These are phyloP conservation scores for Acacia concinna DNA, from an alignment of 331 rosid genomes.

Conservation along the genomic window DNA sequence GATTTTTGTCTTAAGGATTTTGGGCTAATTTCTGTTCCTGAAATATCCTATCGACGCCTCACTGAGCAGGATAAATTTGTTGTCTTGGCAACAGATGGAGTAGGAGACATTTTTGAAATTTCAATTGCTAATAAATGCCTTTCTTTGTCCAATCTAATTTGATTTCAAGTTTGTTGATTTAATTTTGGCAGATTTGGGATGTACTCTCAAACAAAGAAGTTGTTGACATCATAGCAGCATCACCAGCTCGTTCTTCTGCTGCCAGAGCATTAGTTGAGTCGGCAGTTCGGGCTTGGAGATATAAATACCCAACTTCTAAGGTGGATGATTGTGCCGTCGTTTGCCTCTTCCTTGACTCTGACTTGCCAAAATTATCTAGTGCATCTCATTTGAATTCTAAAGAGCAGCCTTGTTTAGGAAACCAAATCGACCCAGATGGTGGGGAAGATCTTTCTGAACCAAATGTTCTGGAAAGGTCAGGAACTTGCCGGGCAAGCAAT, in stretches of 20 bases:
- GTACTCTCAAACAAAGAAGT: conserved; percentile 95
- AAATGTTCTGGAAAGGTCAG: conserved; percentile 47
- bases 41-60: conserved; percentile 64
- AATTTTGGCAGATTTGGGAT: conserved; percentile 81
- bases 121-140: not conserved
- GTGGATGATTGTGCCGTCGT: conserved; percentile 96
- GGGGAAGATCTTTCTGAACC: conserved; percentile 39
- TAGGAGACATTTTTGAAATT: conserved; percentile 33
- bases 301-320: conserved; percentile 89
- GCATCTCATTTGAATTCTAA: conserved; percentile 52
- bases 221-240: conserved; percentile 77
- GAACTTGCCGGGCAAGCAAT: conserved; percentile 49
- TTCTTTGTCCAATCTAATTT: not conserved
- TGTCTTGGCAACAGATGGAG: conserved; percentile 99
- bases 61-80: conserved; percentile 78
- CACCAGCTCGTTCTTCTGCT: conserved; percentile 62
- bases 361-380: conserved; percentile 24
- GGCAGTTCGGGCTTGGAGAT: conserved; percentile 83
- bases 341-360: conserved; percentile 77
- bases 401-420: conserved; percentile 40
- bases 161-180: conserved; percentile 6
- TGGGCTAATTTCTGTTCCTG: conserved; percentile 95
- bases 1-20: conserved; percentile 98
- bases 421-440: conserved; percentile 34
- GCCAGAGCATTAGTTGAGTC: conserved; percentile 86